phyloP scores from a whole-genome alignment of 2,329 filamentous ascomycete species.

The Penicillium sp. region DNA sequence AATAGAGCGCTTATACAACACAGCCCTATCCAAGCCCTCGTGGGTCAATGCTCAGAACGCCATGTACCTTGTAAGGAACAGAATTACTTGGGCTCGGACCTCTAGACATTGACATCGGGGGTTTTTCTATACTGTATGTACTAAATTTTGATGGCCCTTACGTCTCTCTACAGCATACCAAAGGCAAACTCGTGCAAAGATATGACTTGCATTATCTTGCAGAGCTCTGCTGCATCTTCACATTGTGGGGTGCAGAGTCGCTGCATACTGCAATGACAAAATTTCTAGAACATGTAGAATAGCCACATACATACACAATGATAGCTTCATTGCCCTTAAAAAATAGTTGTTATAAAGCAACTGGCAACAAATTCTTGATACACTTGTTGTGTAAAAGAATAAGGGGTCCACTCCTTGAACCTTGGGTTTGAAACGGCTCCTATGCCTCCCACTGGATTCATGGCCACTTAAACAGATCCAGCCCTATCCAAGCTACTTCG shows the following conservation, averaged over 20 bases:
- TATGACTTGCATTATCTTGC: slow-evolving; percentile 22
- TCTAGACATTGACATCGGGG: background rate
- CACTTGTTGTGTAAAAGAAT: background rate
- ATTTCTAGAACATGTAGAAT: background rate
- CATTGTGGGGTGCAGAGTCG: slow-evolving; percentile 17
- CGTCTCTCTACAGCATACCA: background rate
- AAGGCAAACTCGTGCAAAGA: background rate
- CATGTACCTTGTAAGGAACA: background rate
- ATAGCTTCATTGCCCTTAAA: background rate
- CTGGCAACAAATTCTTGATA: background rate
- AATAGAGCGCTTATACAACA: background rate
- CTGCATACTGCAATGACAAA: background rate
- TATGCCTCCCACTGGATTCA: background rate
- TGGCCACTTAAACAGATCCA: background rate
- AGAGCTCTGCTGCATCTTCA: slow-evolving; percentile 7
- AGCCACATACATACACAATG: background rate
- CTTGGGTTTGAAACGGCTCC: background rate
- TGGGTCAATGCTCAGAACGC: slow-evolving; percentile 10
- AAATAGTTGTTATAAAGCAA: background rate
- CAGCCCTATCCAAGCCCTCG: background rate
- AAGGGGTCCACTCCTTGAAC: background rate
- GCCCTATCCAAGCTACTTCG: background rate
- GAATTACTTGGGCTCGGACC: background rate
- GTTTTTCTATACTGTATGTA: slow-evolving; percentile 10
- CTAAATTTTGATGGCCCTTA: slow-evolving; percentile 13